Evolutionary conservation across 495 filamentous ascomycete genomes (phyloP), one percentile per base, ranked within the genome.

Genomic region (Penicillium cosmopolitanum): DNA sequence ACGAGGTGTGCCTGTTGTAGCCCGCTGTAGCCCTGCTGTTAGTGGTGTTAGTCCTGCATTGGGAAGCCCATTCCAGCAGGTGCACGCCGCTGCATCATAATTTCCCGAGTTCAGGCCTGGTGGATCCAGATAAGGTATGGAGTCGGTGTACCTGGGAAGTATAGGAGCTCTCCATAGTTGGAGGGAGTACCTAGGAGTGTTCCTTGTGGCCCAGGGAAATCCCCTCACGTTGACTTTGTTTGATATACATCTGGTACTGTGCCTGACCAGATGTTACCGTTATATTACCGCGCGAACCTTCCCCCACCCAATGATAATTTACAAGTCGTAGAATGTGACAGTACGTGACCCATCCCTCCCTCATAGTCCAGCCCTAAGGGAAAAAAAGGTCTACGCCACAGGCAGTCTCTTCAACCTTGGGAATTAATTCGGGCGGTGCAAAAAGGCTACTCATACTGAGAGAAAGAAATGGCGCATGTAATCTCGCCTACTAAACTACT

Each of bases 391-490:
- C 36, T 38, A 38, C 42, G 16, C 42, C 42, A 44, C n/a, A 44
- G 4, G 4, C n/a, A 16, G 42, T 40, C 52, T 23, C 3, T 23
- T 23, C 23, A 23, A 23, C 46, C 40, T 34, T 51, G 12, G 31
- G 52, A 13, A 58, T 56, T 25, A 42, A n/a, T 23, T 23, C 23
- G 10, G 5, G n/a, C 40, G n/a, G n/a, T 19, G 40, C 15, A 46
- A 55, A 55, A 53, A 50, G 50, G 23, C 40, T 51, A 8, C 18
- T 47, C 47, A 42, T 48, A 34, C 13, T 51, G n/a, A 35, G 50
- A 21, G 12, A 34, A 56, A 48, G 5, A 57, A 65, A 65, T 58
- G 50, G 51, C 63, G 63, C 63, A 65, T 58, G 38, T 11, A 58
- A 62, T 60, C 42, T 55, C 47, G 15, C 23, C 23, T 23, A 23